phyloP scores from a whole-genome alignment of 1,284 basidiomycete species.

The Apiotrichum gamsii region DNA sequence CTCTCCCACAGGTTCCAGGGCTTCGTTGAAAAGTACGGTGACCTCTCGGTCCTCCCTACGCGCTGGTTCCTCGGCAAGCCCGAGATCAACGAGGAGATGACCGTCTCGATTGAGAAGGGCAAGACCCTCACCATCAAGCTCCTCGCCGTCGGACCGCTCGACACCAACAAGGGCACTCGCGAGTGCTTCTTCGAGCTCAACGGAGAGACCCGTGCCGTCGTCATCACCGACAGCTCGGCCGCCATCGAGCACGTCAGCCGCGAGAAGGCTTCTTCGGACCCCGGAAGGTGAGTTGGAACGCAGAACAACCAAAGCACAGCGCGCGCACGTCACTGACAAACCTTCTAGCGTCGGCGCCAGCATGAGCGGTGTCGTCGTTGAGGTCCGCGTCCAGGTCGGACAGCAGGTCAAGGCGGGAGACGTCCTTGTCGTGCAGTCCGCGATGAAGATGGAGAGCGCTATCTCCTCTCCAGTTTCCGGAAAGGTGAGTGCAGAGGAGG shows the following conservation, averaged over 20 bases:
- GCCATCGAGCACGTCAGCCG: slow-evolving; percentile 87
- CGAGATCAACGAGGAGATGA: slow-evolving; percentile 87
- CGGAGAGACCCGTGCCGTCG: slow-evolving; percentile 79
- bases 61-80: slow-evolving; percentile 96
- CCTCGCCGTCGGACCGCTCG: slow-evolving; percentile 89
- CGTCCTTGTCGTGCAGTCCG: slow-evolving; percentile 36
- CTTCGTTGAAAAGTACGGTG: slow-evolving; percentile 92
- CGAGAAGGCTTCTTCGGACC: slow-evolving; percentile 87
- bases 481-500: too few relatives aligned
- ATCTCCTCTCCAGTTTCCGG: slow-evolving; percentile 93
- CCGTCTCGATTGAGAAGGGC: slow-evolving; percentile 93
- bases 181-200: slow-evolving; percentile 98
- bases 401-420: slow-evolving; percentile 97
- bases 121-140: slow-evolving; percentile 95
- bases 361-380: slow-evolving; percentile 97
- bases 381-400: slow-evolving; percentile 94
- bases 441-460: slow-evolving; percentile 80
- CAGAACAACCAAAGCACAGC: too few relatives aligned
- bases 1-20: slow-evolving; percentile 96
- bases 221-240: slow-evolving; percentile 91
- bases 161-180: slow-evolving; percentile 82
- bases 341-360: slow-evolving; percentile 52
- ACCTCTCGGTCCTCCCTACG: slow-evolving; percentile 91
- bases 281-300: slow-evolving; percentile 57
- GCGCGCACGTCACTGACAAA: too few relatives aligned